Evolutionary conservation across 2,329 filamentous ascomycete genomes (phyloP).

Genomic region (Graphilbum ipis-grandicollis): DNA sequence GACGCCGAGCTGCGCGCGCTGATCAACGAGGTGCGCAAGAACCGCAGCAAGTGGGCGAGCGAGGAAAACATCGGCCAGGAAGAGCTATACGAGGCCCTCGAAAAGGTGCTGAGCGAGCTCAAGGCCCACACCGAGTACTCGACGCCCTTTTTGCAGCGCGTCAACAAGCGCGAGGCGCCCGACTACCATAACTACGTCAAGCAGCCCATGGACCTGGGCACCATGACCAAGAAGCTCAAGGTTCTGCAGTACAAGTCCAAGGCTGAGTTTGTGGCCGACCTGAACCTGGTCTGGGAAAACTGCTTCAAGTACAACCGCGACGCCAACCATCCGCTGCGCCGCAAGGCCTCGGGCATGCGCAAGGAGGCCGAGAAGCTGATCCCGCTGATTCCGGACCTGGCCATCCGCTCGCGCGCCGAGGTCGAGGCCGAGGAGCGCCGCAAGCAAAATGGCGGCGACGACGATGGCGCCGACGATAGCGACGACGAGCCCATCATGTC

Average conservation of each 20-base stretch:
- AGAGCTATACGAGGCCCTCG: conserved; percentile 88
- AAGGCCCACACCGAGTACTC: conserved; percentile 97
- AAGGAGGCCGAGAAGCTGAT: conserved; percentile 96
- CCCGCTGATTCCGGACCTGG: conserved; percentile 82
- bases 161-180: conserved; percentile 92
- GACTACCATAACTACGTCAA: conserved; percentile 92
- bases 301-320: conserved; percentile 93
- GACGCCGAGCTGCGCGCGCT: conserved; percentile 82
- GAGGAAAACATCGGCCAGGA: conserved; percentile 96
- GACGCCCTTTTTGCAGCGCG: conserved; percentile 81
- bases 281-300: conserved; percentile 94
- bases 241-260: conserved; percentile 69
- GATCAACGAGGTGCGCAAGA: conserved; percentile 96
- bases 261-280: conserved; percentile 80
- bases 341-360: conserved; percentile 90
- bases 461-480: conserved; percentile 75
- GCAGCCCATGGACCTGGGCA: conserved; percentile 91
- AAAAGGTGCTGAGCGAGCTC: conserved; percentile 92
- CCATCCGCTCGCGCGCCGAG: conserved; percentile 78
- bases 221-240: conserved; percentile 97
- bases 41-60: conserved; percentile 96
- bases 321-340: conserved; percentile 68
- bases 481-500: conserved; percentile 98
- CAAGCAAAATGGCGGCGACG: conserved; percentile 70
- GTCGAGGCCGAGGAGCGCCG: conserved; percentile 78